Evolutionary conservation across 768 basidiomycete species (phyloP), one percentile per base, ranked within the genome.

Genomic region (Cyclocybe cylindracea): DNA sequence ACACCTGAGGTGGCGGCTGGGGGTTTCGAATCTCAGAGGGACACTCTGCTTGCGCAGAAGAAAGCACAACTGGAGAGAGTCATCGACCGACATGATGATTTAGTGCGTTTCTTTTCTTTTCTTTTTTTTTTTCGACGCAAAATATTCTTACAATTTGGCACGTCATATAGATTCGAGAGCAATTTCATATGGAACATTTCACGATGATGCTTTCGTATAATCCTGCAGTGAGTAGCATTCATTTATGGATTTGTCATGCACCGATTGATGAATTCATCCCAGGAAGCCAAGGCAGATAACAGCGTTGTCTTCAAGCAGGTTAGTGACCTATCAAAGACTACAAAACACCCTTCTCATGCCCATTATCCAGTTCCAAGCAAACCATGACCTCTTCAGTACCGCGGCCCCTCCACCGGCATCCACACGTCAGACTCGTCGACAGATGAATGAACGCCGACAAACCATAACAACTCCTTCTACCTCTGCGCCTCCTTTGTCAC

Each of bases 181-280:
- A 83, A 52, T 98, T 95, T 68, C 94, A 98, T 63, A 77, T 96
- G 69, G 87, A 94, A 57, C 76, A 86, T 51, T 95, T 89, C 64
- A 80, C 84, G 2, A 84, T 80, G 19, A 76, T 96, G 73, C 70
- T 94, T 34, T 77, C 75, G 14, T 98, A 85, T 66, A 80, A 95
- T 67, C 94, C 94, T 7, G 67, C 74, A 68, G 89, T 89, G 55
- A 35, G 82, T 64, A 47, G 9, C 43, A 7, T 46, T 13, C 31
- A 29, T 13, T 36, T n/a, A 4, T 14, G 4, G 33, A 39, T n/a
- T 11, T 19, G 9, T 39, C 32, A 32, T 42, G 31, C 33, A 46
- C 42, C 46, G 42, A 43, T 44, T 46, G 13, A 51, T 45, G 34
- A 54, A 53, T 51, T 45, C 41, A 14, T 35, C 44, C 32, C 54